A percentile compares a stretch with the other conserved stretches of the same genome.
These are phyloP conservation scores for Russula emetica DNA, from an alignment of 768 basidiomycete species.

Conservation along the genomic window DNA sequence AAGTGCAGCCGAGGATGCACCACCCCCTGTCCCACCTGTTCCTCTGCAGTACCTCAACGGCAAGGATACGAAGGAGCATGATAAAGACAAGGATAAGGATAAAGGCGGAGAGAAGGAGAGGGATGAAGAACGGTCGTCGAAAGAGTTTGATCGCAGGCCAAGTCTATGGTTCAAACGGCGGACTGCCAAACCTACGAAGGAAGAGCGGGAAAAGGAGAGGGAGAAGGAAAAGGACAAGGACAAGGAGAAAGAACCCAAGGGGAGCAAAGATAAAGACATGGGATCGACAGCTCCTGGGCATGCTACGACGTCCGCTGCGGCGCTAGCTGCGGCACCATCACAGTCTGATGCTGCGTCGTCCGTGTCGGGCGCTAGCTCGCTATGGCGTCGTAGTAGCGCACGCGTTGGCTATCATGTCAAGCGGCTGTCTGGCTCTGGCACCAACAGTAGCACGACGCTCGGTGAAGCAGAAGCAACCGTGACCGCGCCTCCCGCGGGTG, in stretches of 20 bases:
- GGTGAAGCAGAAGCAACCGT: conserved; percentile 1
- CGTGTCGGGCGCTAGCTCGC: conserved; percentile 14
- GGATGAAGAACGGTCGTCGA: conserved; percentile 30
- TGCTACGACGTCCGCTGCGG: conserved; percentile 10
- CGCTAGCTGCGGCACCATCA: conserved; percentile 19
- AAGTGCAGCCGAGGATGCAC: conserved; percentile 25
- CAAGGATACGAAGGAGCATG: conserved; percentile 30
- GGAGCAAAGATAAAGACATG: no score
- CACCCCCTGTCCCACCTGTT: conserved; percentile 30
- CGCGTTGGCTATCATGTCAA: conserved; percentile 16
- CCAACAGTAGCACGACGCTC: conserved; percentile 5
- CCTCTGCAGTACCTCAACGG: conserved; percentile 34
- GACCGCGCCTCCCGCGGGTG: neutral
- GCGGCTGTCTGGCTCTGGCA: conserved; percentile 18
- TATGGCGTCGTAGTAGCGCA: conserved; percentile 25
- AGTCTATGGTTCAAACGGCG: conserved; percentile 54
- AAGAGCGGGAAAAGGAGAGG: conserved; percentile 23
- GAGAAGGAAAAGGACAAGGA: conserved; percentile 25
- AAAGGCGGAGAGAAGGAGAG: conserved; percentile 35
- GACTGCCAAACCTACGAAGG: conserved; percentile 35
- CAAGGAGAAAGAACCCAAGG: conserved; percentile 15
- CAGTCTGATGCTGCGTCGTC: conserved; percentile 24
- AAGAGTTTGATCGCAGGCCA: conserved; percentile 41
- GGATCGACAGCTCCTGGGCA: no score
- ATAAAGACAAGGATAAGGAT: conserved; percentile 31